Evolutionary conservation across 73 alveolate genomes (phyloP), one percentile per base, ranked within the genome.

Genomic region (Symbiodinium pilosum): DNA sequence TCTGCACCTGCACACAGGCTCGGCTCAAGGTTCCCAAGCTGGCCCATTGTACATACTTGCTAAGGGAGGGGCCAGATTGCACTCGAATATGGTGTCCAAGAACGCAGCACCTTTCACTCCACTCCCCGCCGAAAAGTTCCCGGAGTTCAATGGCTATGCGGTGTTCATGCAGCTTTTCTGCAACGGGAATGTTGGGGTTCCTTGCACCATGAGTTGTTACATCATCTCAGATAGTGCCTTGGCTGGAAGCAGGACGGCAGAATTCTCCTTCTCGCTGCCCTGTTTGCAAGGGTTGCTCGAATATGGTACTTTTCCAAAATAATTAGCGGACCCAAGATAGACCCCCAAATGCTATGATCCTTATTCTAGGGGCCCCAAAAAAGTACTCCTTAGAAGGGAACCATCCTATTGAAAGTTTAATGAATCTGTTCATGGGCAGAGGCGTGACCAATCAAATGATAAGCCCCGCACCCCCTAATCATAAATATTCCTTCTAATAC

Each of bases 131-230:
- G 43, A n/a, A 0, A 73, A 36, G 85, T 91, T 91, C 41, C 97
- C 97, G 21, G 97, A 91, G 81, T 91, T 91, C 54, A 39, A 69
- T 34, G 97, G 97, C 71, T 91, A 91, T 38, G 88, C 97, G 81
- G 97, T 91, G 83, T 91, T 91, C 77, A 69, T 91, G 97, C 77
- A 91, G 26, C 89, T 68, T n/a, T n/a, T 69, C 94, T 54, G 94
- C 94, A 54, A 20, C 84, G 39, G 69, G 84, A 73, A 84, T 54
- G 56, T 52, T 83, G 56, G 94, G 94, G 56, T 87, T 87, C 64
- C 43, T 16, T 86, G 93, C 20, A 12, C 69, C 69, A 52, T 52
- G 69, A 20, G 69, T 52, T 52, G 69, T 52, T 9, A 20, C 69
- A 52, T 12, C 9, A 9, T 52, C 69, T 52, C 20, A 12, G 69